Evolutionary conservation across 2,329 filamentous ascomycete genomes (phyloP).

Genomic region (Ophiobolus disseminans): DNA sequence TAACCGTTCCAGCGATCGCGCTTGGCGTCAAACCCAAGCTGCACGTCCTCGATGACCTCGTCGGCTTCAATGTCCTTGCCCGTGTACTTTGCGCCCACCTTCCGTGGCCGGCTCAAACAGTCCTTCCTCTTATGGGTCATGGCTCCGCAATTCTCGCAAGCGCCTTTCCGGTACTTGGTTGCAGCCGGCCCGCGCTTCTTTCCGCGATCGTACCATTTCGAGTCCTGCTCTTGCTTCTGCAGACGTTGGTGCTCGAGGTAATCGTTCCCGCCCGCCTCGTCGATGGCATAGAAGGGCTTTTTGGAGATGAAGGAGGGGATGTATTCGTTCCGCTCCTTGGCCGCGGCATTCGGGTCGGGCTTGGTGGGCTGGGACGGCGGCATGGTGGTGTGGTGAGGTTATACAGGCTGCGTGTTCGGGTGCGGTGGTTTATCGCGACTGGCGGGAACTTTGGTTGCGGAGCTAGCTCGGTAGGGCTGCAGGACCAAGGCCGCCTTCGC

Average conservation of each 20-base stretch:
- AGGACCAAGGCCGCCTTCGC: slow-evolving; percentile 21
- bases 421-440: slow-evolving; percentile 1
- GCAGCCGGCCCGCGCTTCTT: slow-evolving; percentile 84
- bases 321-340: slow-evolving; percentile 95
- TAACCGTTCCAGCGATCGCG: slow-evolving; percentile 99
- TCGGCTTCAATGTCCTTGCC: slow-evolving; percentile 94
- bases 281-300: slow-evolving; percentile 93
- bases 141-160: slow-evolving; percentile 96
- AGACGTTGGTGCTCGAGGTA: slow-evolving; percentile 97
- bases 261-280: slow-evolving; percentile 73
- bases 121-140: slow-evolving; percentile 97
- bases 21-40: slow-evolving; percentile 95
- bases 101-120: slow-evolving; percentile 86
- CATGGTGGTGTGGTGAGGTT: slow-evolving; percentile 36
- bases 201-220: slow-evolving; percentile 93
- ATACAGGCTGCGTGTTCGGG: neutral
- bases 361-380: slow-evolving; percentile 58
- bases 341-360: slow-evolving; percentile 61
- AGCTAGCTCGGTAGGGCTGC: slow-evolving; percentile 41
- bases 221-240: slow-evolving; percentile 71
- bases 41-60: slow-evolving; percentile 82
- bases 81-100: slow-evolving; percentile 89
- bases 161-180: slow-evolving; percentile 97
- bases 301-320: slow-evolving; percentile 98
- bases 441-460: slow-evolving; percentile 18